These are phyloP conservation scores for Rhizopus microsporus DNA, from an alignment of 371 early-diverging fungal genomes.

Conservation along the genomic window DNA sequence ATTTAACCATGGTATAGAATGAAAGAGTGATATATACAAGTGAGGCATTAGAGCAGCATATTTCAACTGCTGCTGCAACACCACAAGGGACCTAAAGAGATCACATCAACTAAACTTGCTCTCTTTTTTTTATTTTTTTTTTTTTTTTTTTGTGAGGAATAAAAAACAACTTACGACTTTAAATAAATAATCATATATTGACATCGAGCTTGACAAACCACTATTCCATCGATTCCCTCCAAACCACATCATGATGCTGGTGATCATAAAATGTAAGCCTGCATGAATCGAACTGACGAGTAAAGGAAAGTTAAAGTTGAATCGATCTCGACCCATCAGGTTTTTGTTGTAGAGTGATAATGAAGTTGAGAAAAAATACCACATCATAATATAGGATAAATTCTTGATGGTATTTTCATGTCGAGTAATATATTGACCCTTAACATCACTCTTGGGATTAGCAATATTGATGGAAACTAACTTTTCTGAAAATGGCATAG, in stretches of 20 bases:
- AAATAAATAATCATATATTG: conserved; percentile 45
- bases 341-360: conserved; percentile 84
- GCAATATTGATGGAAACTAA: conserved; percentile 29
- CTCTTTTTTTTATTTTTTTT: neutral
- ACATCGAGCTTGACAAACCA: conserved; percentile 14
- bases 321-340: conserved; percentile 65
- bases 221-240: conserved; percentile 30
- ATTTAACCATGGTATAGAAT: conserved; percentile 94
- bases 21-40: conserved; percentile 82
- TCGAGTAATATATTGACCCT: conserved; percentile 14
- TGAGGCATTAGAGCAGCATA: conserved; percentile 86
- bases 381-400: conserved; percentile 43
- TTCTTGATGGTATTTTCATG: conserved; percentile 26
- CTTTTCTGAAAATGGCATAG: conserved; percentile 23
- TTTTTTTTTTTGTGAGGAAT: neutral
- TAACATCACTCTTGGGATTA: conserved; percentile 21
- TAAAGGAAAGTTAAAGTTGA: conserved; percentile 79
- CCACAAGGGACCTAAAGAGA: conserved; percentile 73
- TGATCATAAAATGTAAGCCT: conserved; percentile 59
- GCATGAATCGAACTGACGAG: conserved; percentile 74
- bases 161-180: conserved; percentile 45
- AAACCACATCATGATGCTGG: conserved; percentile 50
- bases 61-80: conserved; percentile 86
- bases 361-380: conserved; percentile 71
- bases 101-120: neutral